Base-by-base conservation (phyloP, 2,329 filamentous ascomycete species). In the Phyllosticta ampelicida region DNA sequence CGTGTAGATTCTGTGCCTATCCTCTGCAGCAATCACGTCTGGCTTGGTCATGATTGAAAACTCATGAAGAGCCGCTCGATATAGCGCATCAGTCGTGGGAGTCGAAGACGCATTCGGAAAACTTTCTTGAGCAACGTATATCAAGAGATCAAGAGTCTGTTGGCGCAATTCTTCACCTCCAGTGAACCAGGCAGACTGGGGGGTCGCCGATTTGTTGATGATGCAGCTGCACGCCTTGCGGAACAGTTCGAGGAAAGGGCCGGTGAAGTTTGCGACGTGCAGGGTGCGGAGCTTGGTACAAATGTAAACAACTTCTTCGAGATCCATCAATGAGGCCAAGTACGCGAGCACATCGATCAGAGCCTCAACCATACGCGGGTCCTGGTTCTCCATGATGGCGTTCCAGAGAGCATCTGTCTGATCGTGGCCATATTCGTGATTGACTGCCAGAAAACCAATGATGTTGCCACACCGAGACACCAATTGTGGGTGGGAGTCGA, bases 401-500 rank as follows among this genome's bases (percentile, higher is more conserved):
- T 86, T 83, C 92, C 92, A 97, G 61, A 96, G 82, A 16, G 82
- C 79, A 66, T 96, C 87, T 0, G 88, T 88, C 66, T 95, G 86
- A 19, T 79, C 73, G 30, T 83, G 71, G 0, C 80, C 82, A 71
- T 92, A 96, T 13, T 83, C 86, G 56, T 80, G 79, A 0, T 89
- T 94, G 13, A 94, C 87, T 20, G 90, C 81, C 55, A 97, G 77
- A 66, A 97, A 97, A 0, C 89, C 89, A 53, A 96, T 78, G 56
- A 97, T 87, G 62, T 96, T 95, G 48, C 81, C 80, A 66, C 89
- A 89, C 63, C 90, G 84, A 36, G 81, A 79, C 19, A 95, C 94
- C 56, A 97, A 83, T 67, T 96, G 90, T 1, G 91, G 90, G 67
- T 97, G 94, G 29, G 92, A 96, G 58, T 90, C 90, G 13, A 92